A percentile compares a stretch with the other conserved stretches of the same genome.
Evolutionary conservation across 1,139 yeast genomes (phyloP).

Genomic region (Zygosaccharomyces sapae): DNA sequence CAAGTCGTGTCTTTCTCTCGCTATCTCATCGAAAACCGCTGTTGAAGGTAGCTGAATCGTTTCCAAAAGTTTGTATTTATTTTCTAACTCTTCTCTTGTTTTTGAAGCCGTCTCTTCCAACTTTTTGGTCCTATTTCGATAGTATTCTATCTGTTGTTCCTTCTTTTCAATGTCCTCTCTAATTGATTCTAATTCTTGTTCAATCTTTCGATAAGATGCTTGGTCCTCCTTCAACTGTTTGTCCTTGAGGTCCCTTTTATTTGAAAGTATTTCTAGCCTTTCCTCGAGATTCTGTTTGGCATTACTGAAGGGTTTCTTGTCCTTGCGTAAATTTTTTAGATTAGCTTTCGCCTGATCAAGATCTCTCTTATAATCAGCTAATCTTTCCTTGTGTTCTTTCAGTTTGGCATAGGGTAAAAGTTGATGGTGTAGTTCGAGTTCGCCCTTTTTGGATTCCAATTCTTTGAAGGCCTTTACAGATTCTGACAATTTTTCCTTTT

Average conservation of each 20-base stretch:
- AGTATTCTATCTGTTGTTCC: constrained; percentile 26
- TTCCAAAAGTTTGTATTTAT: constrained; percentile 24
- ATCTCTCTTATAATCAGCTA: constrained; percentile 41
- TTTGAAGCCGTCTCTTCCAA: constrained; percentile 27
- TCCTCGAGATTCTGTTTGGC: constrained; percentile 26
- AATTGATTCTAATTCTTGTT: constrained; percentile 20
- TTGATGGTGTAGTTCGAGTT: constrained; percentile 47
- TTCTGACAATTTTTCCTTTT: constrained; percentile 38
- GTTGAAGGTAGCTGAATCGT: constrained; percentile 24
- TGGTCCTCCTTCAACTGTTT: constrained; percentile 30
- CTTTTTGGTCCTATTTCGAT: constrained; percentile 23
- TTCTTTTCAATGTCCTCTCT: constrained; percentile 28
- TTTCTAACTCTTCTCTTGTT: constrained; percentile 29
- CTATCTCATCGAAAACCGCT: constrained; percentile 22
- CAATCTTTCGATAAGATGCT: constrained; percentile 18
- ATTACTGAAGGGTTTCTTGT: constrained; percentile 24
- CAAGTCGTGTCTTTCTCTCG: constrained; percentile 17
- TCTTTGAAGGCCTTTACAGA: constrained; percentile 39
- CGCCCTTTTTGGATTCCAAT: constrained; percentile 37
- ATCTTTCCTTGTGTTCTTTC: constrained; percentile 49
- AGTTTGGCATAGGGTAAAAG: constrained; percentile 60
- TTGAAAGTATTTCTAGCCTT: constrained; percentile 22
- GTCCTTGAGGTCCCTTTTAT: constrained; percentile 19
- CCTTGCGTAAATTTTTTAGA: constrained; percentile 21
- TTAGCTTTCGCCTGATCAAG: constrained; percentile 38